These are phyloP conservation scores for Monosporascus sp. DNA, from an alignment of 2,329 filamentous ascomycete species.

Conservation along the genomic window DNA sequence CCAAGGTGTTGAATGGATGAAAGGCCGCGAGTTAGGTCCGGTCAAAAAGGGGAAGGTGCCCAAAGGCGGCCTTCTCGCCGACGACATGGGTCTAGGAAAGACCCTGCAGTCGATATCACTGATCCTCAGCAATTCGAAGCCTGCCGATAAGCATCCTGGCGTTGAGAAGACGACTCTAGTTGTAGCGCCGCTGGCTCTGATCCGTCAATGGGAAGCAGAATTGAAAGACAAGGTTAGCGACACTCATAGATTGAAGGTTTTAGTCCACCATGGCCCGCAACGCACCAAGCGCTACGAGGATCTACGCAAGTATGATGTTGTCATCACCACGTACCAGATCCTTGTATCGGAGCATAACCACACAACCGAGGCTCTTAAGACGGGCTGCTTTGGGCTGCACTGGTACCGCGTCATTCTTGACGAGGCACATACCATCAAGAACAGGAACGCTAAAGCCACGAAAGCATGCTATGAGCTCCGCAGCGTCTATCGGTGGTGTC, in stretches of 20 bases:
- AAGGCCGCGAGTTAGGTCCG: conserved; percentile 79
- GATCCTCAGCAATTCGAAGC: conserved; percentile 76
- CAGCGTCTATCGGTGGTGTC: conserved; percentile 88
- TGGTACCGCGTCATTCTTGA: conserved; percentile 97
- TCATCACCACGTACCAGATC: conserved; percentile 96
- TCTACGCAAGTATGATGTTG: conserved; percentile 82
- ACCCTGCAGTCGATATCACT: conserved; percentile 90
- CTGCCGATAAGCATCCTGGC: conserved; percentile 51
- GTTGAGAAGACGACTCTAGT: conserved; percentile 81
- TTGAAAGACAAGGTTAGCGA: conserved; percentile 75
- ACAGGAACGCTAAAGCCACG: conserved; percentile 91
- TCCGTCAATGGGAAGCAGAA: conserved; percentile 95
- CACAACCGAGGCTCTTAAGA: conserved; percentile 61
- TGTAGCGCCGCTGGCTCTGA: conserved; percentile 86
- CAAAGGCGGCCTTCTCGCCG: conserved; percentile 90
- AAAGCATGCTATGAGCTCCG: conserved; percentile 84
- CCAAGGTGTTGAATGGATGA: conserved; percentile 93
- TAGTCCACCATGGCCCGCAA: conserved; percentile 85
- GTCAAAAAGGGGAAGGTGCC: conserved; percentile 78
- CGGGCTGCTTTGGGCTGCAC: conserved; percentile 82
- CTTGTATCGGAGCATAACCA: conserved; percentile 83
- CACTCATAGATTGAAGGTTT: conserved; percentile 69
- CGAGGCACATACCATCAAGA: conserved; percentile 98
- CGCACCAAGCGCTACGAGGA: conserved; percentile 75
- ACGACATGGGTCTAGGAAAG: conserved; percentile 97